Conservation (phyloP, 768 basidiomycete species). For the Gloeophyllum trabeum region DNA sequence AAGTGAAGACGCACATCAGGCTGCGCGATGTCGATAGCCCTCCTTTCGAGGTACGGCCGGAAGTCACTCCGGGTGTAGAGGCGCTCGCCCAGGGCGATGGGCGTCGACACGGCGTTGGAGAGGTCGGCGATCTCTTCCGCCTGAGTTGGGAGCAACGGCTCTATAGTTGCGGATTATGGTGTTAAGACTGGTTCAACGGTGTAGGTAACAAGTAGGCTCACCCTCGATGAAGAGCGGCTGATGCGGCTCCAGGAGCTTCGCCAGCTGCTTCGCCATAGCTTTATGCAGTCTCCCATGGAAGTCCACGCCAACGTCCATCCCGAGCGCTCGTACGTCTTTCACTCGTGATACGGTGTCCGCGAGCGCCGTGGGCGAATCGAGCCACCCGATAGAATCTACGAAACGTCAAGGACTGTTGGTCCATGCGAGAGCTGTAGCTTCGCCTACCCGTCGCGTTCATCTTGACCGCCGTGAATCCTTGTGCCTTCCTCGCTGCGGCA, state of each 20-base stretch:
- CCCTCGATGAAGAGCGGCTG: conserved; percentile 59
- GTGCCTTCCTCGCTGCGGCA: conserved; percentile 39
- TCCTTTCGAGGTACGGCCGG: conserved; percentile 50
- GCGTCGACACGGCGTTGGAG: conserved; percentile 38
- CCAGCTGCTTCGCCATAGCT: conserved; percentile 60
- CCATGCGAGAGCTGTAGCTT: neutral
- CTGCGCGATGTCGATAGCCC: conserved; percentile 59
- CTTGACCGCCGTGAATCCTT: conserved; percentile 63
- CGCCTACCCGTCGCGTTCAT: conserved; percentile 55
- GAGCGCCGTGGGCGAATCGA: conserved; percentile 27
- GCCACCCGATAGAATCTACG: conserved; percentile 7
- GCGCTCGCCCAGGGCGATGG: conserved; percentile 55
- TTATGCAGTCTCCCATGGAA: conserved; percentile 65
- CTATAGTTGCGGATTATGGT: conserved; percentile 13
- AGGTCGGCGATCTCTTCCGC: conserved; percentile 53
- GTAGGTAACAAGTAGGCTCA: conserved; percentile 5
- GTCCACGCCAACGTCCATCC: conserved; percentile 56
- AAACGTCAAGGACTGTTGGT: neutral
- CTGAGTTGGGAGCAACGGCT: conserved; percentile 49
- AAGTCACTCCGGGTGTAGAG: conserved; percentile 53
- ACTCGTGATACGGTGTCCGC: conserved; percentile 41
- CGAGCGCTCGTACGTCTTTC: conserved; percentile 27
- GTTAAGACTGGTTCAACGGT: neutral
- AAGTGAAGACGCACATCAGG: conserved; percentile 46
- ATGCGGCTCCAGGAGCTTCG: conserved; percentile 44